Evolutionary conservation across 352 stramenopile species (phyloP).

Genomic region (Globisporangium mamillatum): DNA sequence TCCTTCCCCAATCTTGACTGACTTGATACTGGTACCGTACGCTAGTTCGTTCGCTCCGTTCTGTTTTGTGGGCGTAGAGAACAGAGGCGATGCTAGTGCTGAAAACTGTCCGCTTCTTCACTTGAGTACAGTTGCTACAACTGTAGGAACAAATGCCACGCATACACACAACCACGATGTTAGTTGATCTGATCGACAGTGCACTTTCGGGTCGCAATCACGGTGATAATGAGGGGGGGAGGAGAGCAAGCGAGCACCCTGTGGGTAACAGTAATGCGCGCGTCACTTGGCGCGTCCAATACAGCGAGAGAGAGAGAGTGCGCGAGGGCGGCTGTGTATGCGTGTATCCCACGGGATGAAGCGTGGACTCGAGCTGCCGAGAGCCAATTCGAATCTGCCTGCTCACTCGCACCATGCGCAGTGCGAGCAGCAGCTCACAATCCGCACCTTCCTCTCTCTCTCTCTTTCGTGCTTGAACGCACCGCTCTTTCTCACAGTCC

Average conservation of each 20-base stretch:
- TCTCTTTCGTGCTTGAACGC: neutral
- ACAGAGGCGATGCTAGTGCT: neutral
- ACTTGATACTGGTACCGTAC: neutral
- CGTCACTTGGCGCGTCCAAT: neutral
- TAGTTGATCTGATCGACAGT: neutral
- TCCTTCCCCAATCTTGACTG: conserved; percentile 12
- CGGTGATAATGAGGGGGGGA: neutral
- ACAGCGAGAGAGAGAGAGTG: neutral
- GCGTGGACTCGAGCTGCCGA: neutral
- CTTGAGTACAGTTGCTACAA: neutral
- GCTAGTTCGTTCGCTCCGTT: neutral
- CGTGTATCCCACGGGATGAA: conserved; percentile 1
- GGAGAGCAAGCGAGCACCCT: neutral
- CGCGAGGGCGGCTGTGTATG: neutral
- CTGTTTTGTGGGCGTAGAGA: neutral
- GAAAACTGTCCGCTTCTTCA: neutral
- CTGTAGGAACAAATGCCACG: neutral
- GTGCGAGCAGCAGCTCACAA: neutral
- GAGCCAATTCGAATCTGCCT: conserved; percentile 8
- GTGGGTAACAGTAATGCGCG: neutral
- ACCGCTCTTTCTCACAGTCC: conserved; percentile 1
- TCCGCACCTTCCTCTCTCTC: neutral
- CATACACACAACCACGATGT: neutral
- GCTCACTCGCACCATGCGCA: neutral
- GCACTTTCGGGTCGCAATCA: neutral